Evolutionary conservation across 2,329 filamentous ascomycete genomes (phyloP), one percentile per base, ranked within the genome.

Genomic region (Aspergillus sojae): DNA sequence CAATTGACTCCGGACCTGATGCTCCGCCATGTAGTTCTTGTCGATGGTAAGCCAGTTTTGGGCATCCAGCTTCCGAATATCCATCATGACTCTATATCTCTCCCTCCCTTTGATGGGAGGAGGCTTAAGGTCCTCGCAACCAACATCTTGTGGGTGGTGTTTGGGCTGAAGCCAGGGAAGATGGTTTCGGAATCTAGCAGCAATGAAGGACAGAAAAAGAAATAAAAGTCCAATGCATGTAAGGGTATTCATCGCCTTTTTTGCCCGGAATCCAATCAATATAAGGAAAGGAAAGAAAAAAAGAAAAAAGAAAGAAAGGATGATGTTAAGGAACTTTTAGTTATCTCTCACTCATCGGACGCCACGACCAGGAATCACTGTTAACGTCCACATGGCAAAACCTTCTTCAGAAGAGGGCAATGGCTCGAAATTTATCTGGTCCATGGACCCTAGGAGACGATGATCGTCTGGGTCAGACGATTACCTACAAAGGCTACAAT

Each of bases 31-130:
- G 64, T 84, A 84, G 32, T 78, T 77, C 14, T 78, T 76, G 65
- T 85, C 82, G 55, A 85, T 70, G 0, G 76, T 80, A 14, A 85
- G 76, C 84, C 83, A 85, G 61, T 83, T 81, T 23, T 73, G 68
- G 26, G 71, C 67, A 43, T 82, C 80, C n/a, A 83, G 72, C 61
- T 78, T 81, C 59, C 76, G 78, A 19, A 85, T 74, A 19, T 82
- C 81, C 78, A 84, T 83, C 66, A 81, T 80, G 53, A 82, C 79
- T 34, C 77, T 75, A 55, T 80, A 79, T 65, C 75, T 72, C 45
- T 76, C 75, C 61, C 74, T 70, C 9, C 77, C 78, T 61, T 72
- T 76, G 65, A 80, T 79, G 32, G 76, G 75, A 53, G 75, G 73
- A 11, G 72, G 70, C 56, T 77, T 76, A 43, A 77, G 65, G 48